Percentiles rank a stretch among this genome's conserved stretches.
phyloP scores from a whole-genome alignment of 192 early-diverging fungal species.

The Lunasporangiospora selenospora region DNA sequence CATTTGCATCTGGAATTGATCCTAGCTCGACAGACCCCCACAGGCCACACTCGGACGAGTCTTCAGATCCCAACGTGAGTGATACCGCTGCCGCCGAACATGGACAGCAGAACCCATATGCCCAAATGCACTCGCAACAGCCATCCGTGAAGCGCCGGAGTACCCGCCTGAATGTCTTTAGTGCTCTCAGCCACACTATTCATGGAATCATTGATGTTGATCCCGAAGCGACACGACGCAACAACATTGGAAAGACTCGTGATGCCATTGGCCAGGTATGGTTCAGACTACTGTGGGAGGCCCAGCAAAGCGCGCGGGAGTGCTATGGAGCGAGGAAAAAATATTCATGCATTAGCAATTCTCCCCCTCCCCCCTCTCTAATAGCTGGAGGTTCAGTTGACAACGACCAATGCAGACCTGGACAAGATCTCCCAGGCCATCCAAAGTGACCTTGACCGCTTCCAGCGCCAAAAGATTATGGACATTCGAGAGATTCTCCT shows the following conservation, averaged over 20 bases:
- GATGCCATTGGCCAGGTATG: conserved; percentile 74
- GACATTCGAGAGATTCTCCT: conserved; percentile 87
- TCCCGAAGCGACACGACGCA: conserved; percentile 86
- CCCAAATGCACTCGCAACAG: conserved; percentile 20
- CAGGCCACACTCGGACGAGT: no score
- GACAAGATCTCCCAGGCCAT: conserved; percentile 80
- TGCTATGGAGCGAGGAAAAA: no score
- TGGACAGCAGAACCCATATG: conserved; percentile 20
- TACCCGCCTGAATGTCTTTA: conserved; percentile 58
- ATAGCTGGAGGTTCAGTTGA: conserved; percentile 80
- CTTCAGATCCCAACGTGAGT: neutral
- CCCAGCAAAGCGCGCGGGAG: no score
- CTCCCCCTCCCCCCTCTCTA: neutral
- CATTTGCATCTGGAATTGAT: no score
- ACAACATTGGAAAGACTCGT: conserved; percentile 85
- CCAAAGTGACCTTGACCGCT: conserved; percentile 90
- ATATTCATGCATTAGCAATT: no score
- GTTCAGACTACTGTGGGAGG: no score
- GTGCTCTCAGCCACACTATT: conserved; percentile 71
- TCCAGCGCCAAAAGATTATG: conserved; percentile 91
- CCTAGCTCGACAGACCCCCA: no score
- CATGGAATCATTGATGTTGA: conserved; percentile 97
- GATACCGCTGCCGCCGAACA: conserved; percentile 1
- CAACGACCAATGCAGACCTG: conserved; percentile 74
- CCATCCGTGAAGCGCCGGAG: conserved; percentile 37